Evolutionary conservation across 495 filamentous ascomycete species (phyloP).

Genomic region (Penicillium bovifimosum): DNA sequence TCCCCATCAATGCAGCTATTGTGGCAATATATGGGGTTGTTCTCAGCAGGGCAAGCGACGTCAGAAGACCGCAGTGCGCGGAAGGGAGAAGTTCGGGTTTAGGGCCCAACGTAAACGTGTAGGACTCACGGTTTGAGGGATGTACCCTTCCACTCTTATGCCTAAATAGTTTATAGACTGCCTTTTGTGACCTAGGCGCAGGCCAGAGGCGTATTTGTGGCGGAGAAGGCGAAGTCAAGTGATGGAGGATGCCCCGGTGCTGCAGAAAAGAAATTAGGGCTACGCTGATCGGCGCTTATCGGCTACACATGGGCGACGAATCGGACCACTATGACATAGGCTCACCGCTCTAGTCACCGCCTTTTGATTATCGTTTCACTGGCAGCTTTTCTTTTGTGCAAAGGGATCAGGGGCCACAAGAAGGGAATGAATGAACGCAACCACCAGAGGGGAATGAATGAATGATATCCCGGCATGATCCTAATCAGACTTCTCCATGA

Average conservation of each 20-base stretch:
- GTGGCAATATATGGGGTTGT: not conserved
- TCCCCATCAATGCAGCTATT: not conserved
- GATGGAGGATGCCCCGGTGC: conserved; percentile 6
- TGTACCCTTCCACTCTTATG: conserved; percentile 1
- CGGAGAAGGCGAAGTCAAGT: not conserved
- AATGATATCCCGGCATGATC: too few relatives aligned
- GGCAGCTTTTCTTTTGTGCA: too few relatives aligned
- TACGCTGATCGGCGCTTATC: conserved; percentile 30
- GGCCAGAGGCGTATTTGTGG: conserved; percentile 1
- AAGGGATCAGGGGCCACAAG: too few relatives aligned
- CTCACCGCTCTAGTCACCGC: too few relatives aligned
- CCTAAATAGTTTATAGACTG: not conserved
- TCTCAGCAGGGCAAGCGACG: conserved; percentile 9
- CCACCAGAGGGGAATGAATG: too few relatives aligned
- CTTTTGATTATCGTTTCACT: too few relatives aligned
- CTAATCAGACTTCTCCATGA: too few relatives aligned
- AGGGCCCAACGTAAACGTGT: conserved; percentile 8
- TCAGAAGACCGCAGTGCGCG: conserved; percentile 13
- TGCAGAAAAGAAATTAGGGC: conserved; percentile 34
- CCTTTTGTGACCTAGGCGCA: not conserved
- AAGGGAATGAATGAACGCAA: too few relatives aligned
- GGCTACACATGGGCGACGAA: too few relatives aligned
- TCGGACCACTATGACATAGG: too few relatives aligned
- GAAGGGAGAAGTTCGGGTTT: conserved; percentile 17
- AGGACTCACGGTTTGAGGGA: conserved; percentile 13